A percentile compares a stretch with the other conserved stretches of the same genome.
Evolutionary conservation across 805 yeast species (phyloP).

Genomic region (Debaryomyces prosopidis): DNA sequence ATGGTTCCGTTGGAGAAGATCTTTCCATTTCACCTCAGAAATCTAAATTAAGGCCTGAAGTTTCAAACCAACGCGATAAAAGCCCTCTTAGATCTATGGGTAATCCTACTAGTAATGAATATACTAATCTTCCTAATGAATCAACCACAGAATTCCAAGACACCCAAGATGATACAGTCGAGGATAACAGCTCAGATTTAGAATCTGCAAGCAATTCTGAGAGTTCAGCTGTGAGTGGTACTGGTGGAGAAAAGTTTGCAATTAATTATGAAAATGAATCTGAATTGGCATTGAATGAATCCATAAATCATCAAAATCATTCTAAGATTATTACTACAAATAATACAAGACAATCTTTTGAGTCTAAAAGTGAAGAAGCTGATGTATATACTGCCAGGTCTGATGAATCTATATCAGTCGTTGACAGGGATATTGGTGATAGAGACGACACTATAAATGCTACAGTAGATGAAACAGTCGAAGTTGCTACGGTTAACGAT

Average conservation of each 20-base stretch:
- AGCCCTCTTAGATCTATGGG: not conserved
- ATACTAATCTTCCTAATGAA: conserved; percentile 27
- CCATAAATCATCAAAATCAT: not conserved
- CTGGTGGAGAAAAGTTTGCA: conserved; percentile 14
- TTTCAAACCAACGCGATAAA: not conserved
- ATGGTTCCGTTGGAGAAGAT: conserved; percentile 3
- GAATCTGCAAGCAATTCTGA: conserved; percentile 18
- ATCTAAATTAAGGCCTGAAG: conserved; percentile 21
- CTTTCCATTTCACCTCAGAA: conserved; percentile 24
- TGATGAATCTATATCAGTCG: not conserved
- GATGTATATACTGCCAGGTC: not conserved
- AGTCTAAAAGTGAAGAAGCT: conserved; percentile 1
- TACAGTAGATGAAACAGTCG: not conserved
- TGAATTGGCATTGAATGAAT: conserved; percentile 6
- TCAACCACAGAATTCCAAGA: conserved; percentile 17
- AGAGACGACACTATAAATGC: not conserved
- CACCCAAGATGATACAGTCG: not conserved
- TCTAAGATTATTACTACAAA: not conserved
- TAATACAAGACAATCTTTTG: conserved; percentile 1
- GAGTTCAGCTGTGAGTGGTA: conserved; percentile 1
- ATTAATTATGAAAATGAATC: conserved; percentile 35
- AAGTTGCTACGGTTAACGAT: not conserved
- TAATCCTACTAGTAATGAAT: conserved; percentile 5
- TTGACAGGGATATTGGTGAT: too few species aligned
- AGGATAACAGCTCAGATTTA: conserved; percentile 10